A percentile compares a stretch with the other conserved stretches of the same genome.
These are phyloP conservation scores for Oryza glaberrima DNA, from an alignment of 176 grass and related monocot genomes.

Conservation along the genomic window DNA sequence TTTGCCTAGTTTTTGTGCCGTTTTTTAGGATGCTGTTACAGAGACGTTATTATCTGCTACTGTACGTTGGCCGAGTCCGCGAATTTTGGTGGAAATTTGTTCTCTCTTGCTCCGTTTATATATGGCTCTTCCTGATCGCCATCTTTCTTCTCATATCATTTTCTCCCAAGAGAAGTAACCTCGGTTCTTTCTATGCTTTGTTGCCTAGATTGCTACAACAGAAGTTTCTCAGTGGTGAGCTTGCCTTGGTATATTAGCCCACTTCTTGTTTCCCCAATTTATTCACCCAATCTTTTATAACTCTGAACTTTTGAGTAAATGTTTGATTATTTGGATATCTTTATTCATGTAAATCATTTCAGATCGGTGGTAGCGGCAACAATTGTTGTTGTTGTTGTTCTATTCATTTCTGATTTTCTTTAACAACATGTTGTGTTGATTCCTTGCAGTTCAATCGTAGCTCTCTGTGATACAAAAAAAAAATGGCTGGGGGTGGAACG, in stretches of 20 bases:
- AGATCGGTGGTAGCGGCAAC: neutral
- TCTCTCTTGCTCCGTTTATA: neutral
- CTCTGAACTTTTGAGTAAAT: neutral
- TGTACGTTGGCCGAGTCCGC: neutral
- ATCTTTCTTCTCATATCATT: neutral
- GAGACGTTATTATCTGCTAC: neutral
- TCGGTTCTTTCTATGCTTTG: neutral
- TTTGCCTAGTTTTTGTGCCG: neutral
- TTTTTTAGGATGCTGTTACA: slow-evolving; percentile 31
- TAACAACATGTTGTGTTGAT: neutral
- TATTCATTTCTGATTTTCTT: neutral
- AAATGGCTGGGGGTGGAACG: slow-evolving; percentile 73
- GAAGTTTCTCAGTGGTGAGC: slow-evolving; percentile 9
- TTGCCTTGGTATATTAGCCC: neutral
- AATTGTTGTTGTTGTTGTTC: neutral
- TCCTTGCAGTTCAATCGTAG: slow-evolving; percentile 18
- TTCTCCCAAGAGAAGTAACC: slow-evolving; percentile 2
- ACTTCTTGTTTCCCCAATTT: neutral
- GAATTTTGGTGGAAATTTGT: neutral
- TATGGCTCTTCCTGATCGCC: neutral
- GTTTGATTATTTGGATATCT: neutral
- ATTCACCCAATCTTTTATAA: neutral
- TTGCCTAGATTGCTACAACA: neutral
- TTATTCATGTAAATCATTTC: neutral
- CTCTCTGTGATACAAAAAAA: slow-evolving; percentile 25